These are phyloP conservation scores for Porphyrellus cyaneotinctus DNA, from an alignment of 768 basidiomycete genomes.

Conservation along the genomic window DNA sequence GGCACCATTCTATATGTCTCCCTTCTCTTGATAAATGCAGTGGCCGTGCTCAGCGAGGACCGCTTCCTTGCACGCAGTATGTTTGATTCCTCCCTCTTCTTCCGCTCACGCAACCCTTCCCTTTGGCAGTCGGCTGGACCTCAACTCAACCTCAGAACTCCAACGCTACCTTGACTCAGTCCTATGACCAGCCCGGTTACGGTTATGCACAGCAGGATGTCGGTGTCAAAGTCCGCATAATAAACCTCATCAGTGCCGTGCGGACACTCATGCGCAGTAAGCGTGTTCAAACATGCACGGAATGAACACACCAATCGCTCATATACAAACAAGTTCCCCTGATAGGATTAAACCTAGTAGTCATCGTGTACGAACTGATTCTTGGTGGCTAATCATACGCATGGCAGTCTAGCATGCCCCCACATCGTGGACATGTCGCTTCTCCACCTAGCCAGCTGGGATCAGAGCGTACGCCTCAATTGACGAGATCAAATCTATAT, in stretches of 20 bases:
- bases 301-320: conserved; percentile 13
- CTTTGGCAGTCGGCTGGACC: conserved; percentile 79
- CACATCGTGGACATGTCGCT: conserved; percentile 13
- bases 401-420: conserved; percentile 14
- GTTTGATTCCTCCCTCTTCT: conserved; percentile 28
- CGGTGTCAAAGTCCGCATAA: conserved; percentile 77
- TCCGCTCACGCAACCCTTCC: conserved; percentile 15
- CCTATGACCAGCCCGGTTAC: conserved; percentile 64
- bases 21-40: conserved; percentile 87
- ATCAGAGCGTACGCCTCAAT: conserved; percentile 4
- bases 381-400: conserved; percentile 46
- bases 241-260: conserved; percentile 92
- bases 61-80: conserved; percentile 89
- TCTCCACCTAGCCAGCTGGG: conserved; percentile 11
- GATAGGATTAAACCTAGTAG: conserved; percentile 79
- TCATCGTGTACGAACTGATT: conserved; percentile 82
- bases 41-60: conserved; percentile 95
- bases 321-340: conserved; percentile 68
- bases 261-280: conserved; percentile 96
- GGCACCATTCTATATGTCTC: conserved; percentile 81
- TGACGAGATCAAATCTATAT: conserved; percentile 9
- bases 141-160: conserved; percentile 56
- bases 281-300: conserved; percentile 35
- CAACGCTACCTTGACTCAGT: conserved; percentile 57
- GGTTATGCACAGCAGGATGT: conserved; percentile 53